Percentiles rank a stretch among this genome's conserved stretches.
Conservation (phyloP, 2,329 filamentous ascomycete genomes). For the Parasarocladium wereldwijsianum region DNA sequence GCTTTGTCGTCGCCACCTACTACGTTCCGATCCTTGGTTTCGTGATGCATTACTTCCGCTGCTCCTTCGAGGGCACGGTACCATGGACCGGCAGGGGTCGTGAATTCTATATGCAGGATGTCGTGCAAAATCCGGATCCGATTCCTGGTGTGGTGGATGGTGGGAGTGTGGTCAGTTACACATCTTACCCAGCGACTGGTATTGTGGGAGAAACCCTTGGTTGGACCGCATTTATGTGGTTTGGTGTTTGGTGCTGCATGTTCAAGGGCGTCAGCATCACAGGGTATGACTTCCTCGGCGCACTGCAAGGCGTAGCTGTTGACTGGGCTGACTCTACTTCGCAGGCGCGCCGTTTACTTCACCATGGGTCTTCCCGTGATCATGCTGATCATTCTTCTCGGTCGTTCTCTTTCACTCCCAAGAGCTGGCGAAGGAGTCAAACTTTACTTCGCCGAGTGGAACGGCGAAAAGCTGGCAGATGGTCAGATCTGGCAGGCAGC, state of each 20-base stretch:
- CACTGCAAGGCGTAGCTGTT: no score
- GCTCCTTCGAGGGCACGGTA: slow-evolving; percentile 34
- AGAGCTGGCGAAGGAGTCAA: slow-evolving; percentile 34
- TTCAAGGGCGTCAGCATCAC: slow-evolving; percentile 39
- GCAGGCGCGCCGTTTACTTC: slow-evolving; percentile 38
- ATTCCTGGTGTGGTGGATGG: slow-evolving; percentile 2
- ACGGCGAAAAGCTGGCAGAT: slow-evolving; percentile 23
- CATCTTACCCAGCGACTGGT: slow-evolving; percentile 6
- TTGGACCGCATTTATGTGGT: slow-evolving; percentile 40
- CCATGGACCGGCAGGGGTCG: slow-evolving; percentile 28
- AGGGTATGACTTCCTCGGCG: no score
- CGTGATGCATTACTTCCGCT: slow-evolving; percentile 41
- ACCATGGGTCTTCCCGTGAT: slow-evolving; percentile 41
- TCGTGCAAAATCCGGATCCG: background rate
- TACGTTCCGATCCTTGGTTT: slow-evolving; percentile 38
- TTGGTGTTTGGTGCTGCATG: slow-evolving; percentile 40
- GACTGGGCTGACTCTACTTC: no score
- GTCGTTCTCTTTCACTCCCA: slow-evolving; percentile 31
- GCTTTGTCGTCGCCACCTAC: slow-evolving; percentile 35
- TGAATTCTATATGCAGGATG: slow-evolving; percentile 1
- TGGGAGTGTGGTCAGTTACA: slow-evolving; percentile 14
- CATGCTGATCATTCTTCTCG: slow-evolving; percentile 35
- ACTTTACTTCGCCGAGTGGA: slow-evolving; percentile 23
- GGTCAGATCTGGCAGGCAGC: slow-evolving; percentile 33
- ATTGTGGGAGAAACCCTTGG: slow-evolving; percentile 37